Evolutionary conservation across 2,329 filamentous ascomycete species (phyloP).

Genomic region (Pseudodiploospora longispora): DNA sequence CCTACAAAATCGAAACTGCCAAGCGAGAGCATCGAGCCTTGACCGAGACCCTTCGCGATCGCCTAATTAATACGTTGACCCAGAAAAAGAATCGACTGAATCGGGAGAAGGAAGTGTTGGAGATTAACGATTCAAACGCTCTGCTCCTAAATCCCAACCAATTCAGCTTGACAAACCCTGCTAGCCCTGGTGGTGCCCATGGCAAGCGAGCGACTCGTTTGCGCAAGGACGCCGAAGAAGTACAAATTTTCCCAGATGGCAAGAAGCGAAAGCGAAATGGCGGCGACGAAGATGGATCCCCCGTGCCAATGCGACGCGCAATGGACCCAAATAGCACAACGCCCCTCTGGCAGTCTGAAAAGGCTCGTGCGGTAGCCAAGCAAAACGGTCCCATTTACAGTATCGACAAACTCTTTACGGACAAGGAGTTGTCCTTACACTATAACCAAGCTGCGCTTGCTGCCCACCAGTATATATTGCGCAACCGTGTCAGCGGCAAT

Average conservation of each 20-base stretch:
- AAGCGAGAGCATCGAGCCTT: conserved; percentile 53
- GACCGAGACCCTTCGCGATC: conserved; percentile 53
- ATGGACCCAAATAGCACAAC: conserved; percentile 51
- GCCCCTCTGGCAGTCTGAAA: conserved; percentile 55
- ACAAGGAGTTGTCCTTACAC: conserved; percentile 59
- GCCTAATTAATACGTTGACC: conserved; percentile 57
- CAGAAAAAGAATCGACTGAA: conserved; percentile 57
- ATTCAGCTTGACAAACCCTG: conserved; percentile 56
- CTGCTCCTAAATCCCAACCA: conserved; percentile 60
- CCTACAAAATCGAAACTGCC: conserved; percentile 55
- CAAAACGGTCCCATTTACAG: conserved; percentile 55
- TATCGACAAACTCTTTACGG: conserved; percentile 63
- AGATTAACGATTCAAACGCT: conserved; percentile 59
- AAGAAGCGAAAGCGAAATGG: conserved; percentile 57
- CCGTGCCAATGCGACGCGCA: conserved; percentile 47
- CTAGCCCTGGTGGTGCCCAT: conserved; percentile 55
- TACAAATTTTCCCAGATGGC: conserved; percentile 44
- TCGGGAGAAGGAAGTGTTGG: conserved; percentile 59
- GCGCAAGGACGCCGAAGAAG: conserved; percentile 53
- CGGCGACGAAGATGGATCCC: conserved; percentile 55
- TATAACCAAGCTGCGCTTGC: conserved; percentile 56
- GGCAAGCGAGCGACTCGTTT: conserved; percentile 55
- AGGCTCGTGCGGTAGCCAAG: conserved; percentile 43
- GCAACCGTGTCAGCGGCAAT: conserved; percentile 45
- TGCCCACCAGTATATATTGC: conserved; percentile 53